Conservation (phyloP, 208 protist species). For the Strigomonas galati region DNA sequence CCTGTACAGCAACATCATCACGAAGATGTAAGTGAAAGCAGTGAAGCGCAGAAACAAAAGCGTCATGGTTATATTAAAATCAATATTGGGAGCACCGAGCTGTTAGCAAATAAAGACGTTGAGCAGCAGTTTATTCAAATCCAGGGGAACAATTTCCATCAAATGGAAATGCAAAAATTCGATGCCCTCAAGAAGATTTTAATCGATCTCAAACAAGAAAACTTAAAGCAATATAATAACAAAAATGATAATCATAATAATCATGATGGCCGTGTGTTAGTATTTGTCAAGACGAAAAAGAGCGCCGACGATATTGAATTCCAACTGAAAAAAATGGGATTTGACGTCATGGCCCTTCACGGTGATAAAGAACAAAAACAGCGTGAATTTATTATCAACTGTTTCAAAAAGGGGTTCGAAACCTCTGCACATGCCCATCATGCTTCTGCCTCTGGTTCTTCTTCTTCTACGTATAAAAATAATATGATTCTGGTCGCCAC, state of each 20-base stretch:
- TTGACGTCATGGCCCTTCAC: conserved; percentile 87
- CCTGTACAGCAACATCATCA: too few species aligned
- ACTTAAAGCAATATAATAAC: background rate
- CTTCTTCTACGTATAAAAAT: conserved; percentile 22
- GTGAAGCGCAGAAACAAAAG: too few species aligned
- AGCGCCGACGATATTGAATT: conserved; percentile 87
- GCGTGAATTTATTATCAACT: conserved; percentile 92
- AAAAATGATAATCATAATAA: conserved; percentile 38
- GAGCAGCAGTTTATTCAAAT: conserved; percentile 85
- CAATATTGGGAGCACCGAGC: conserved; percentile 90
- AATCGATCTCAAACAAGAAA: conserved; percentile 14
- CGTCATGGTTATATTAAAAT: conserved; percentile 76
- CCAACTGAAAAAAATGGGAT: conserved; percentile 73
- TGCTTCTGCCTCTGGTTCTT: background rate
- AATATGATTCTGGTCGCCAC: conserved; percentile 88
- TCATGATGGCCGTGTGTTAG: conserved; percentile 66
- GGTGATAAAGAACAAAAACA: conserved; percentile 94
- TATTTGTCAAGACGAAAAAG: conserved; percentile 93
- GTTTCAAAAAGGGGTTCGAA: conserved; percentile 62
- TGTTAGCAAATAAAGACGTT: conserved; percentile 89
- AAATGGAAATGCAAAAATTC: conserved; percentile 56
- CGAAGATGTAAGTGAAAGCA: too few species aligned
- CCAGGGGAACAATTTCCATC: conserved; percentile 13
- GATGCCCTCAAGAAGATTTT: conserved; percentile 79
- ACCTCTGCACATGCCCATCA: background rate